Evolutionary conservation across 2,329 filamentous ascomycete species (phyloP).

Genomic region (Fusarium chaquense): DNA sequence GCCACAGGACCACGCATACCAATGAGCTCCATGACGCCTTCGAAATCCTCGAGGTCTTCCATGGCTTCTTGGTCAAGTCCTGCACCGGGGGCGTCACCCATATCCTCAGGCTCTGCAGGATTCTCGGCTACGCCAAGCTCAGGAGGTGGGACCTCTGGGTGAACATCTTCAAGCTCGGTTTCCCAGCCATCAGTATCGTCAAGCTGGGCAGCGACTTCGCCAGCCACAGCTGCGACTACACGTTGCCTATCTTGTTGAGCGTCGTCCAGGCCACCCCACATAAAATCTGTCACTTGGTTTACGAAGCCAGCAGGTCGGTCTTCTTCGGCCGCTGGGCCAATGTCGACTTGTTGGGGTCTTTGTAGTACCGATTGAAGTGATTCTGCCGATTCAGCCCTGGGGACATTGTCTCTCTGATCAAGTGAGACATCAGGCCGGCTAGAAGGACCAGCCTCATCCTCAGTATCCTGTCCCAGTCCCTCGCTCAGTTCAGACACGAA

Average conservation of each 20-base stretch:
- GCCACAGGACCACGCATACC: constrained; percentile 95
- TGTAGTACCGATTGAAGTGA: constrained; percentile 8
- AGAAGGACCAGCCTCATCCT: constrained; percentile 3
- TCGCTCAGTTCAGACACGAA: constrained; percentile 7
- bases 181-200: constrained; percentile 50
- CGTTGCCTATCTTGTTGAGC: constrained; percentile 51
- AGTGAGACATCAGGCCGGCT: neutral
- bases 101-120: constrained; percentile 58
- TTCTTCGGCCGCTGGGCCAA: constrained; percentile 30
- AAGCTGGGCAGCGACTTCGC: constrained; percentile 51
- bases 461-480: neutral
- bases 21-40: constrained; percentile 94
- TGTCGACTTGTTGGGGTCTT: constrained; percentile 6
- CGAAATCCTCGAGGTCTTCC: constrained; percentile 92
- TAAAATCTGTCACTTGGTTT: constrained; percentile 65
- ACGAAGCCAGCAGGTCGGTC: constrained; percentile 45
- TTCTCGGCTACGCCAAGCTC: constrained; percentile 40
- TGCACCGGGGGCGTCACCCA: constrained; percentile 73
- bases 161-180: constrained; percentile 54
- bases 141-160: constrained; percentile 52
- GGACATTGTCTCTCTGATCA: constrained; percentile 8
- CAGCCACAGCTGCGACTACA: constrained; percentile 54
- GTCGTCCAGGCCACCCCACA: constrained; percentile 69
- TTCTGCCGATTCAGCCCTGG: constrained; percentile 4
- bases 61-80: constrained; percentile 80